Base-by-base conservation (phyloP, 202 grass and related monocot species). In the Saccharum hybrid region DNA sequence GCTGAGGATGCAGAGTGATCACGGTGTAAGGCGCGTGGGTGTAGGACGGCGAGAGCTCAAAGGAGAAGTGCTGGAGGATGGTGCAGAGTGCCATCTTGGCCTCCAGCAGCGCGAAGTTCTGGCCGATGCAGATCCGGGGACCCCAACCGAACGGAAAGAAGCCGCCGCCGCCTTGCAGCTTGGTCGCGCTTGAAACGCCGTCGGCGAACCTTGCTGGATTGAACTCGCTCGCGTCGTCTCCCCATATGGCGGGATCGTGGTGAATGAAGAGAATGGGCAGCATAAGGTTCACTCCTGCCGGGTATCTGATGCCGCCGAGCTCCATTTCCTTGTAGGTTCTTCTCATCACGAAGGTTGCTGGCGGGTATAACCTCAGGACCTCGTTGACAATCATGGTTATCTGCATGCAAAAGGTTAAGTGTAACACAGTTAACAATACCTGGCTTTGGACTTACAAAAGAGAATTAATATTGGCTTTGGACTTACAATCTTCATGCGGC, bases 1-100 rank as follows among this genome's bases (percentile, higher is more conserved):
- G 82, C 63, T 94, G 88, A 14, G 94, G 94, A 54, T 90, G 94
- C 19, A 97, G 82, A 23, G 87, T 90, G 15, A 88, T 31, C 13
- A 88, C 62, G n/a, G 75, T 91, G 37, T 83, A 78, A 0, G 91
- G 94, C 10, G 89, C 91, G 56, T 97, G 94, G 0, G 57, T 67
- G 64, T 97, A 97, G 7, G 90, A 90, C 4, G 93, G 90, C 1
- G 93, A 95, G n/a, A n/a, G n/a, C n/a, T n/a, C n/a, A n/a, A n/a
- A n/a, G n/a, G n/a, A n/a, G n/a, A n/a, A n/a, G n/a, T 49, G 41
- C 31, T 92, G 93, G 71, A 95, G 90, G 57, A 95, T 83, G 1
- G 65, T 74, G 65, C 80, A 68, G 3, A 92, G 43, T 3, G 76
- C 88, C 76, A 92, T 86, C 85, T 95, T 92, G 1, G 90, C 86